Evolutionary conservation across 306 rosid species (phyloP).

Genomic region (Mucuna pruriens): DNA sequence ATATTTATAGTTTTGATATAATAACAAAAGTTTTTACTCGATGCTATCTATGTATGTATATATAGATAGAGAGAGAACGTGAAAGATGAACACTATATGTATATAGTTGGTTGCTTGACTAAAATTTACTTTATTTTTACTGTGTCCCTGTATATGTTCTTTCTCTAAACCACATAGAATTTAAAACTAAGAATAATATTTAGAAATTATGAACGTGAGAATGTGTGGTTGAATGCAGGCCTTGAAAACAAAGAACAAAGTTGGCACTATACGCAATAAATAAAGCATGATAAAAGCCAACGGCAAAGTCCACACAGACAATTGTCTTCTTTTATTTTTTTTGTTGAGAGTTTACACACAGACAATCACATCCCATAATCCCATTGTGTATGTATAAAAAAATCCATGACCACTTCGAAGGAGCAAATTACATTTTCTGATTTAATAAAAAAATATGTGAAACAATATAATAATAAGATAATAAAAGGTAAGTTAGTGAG

Average conservation of each 20-base stretch:
- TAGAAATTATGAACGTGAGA: not conserved
- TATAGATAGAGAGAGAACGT: too few relatives aligned
- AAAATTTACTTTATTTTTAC: too few relatives aligned
- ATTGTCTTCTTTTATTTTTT: not conserved
- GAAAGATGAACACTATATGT: too few relatives aligned
- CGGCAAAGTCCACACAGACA: conserved; percentile 8
- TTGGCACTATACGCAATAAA: conserved; percentile 33
- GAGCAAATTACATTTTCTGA: not conserved
- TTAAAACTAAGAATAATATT: not conserved
- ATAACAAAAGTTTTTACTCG: too few relatives aligned
- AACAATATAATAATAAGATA: not conserved
- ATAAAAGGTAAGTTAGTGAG: not conserved
- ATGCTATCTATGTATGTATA: too few relatives aligned
- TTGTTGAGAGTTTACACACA: not conserved
- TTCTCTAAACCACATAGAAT: too few relatives aligned
- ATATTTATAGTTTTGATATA: too few relatives aligned
- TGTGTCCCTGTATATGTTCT: too few relatives aligned
- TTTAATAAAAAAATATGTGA: not conserved
- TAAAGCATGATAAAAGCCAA: conserved; percentile 45
- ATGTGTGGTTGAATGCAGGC: not conserved
- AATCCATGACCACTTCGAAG: not conserved
- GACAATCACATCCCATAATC: not conserved
- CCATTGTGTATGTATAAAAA: not conserved
- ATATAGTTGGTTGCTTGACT: too few relatives aligned
- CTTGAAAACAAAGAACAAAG: not conserved